Evolutionary conservation across 2,329 filamentous ascomycete species (phyloP), one percentile per base, ranked within the genome.

Genomic region (Trichoderma endophyticum): DNA sequence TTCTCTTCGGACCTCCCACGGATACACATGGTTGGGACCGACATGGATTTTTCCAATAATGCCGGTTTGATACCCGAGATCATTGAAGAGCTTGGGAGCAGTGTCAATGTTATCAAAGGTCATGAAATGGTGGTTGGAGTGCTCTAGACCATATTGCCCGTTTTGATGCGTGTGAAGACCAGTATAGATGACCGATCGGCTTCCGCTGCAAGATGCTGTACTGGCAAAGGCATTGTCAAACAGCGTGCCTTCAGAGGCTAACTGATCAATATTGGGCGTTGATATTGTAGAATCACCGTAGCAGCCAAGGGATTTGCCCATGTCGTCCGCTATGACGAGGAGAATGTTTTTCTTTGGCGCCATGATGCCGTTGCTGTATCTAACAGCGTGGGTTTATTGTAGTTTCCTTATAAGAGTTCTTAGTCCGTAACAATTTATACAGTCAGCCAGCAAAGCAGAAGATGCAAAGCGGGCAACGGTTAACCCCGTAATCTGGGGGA

Each of bases 251-350:
- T 59, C 24, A 32, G 65, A 34, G 24, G 65, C 54, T 4, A 68
- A 15, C 14, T 21, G 54, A 6, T 68, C 65, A n/a, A 60, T 69
- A 14, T 34, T 69, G n/a, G 54, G 54, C 26, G 65, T 69, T 26
- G 65, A 69, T 61, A 61, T 69, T 4, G 65, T 69, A 14, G 56
- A 18, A 26, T 61, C 65, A 3, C 56, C 51, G 9, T 69, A 69
- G 32, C 54, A 69, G 36, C 65, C 65, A 18, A 69, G 65, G 18
- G 65, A 69, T 36, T 69, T 60, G 65, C 65, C 56, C 65, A 69
- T 61, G 12, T 68, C 65, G 12, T 68, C 54, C 1, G 65, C 65
- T 26, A 60, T 68, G 54, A 68, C 54, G 54, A 68, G 54, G 14
- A 68, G 65, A 18, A 68, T 60, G 36, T 60, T 68, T 7, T 60